Base-by-base conservation (phyloP, 257 asterid genomes). In the Gentiana dahurica region DNA sequence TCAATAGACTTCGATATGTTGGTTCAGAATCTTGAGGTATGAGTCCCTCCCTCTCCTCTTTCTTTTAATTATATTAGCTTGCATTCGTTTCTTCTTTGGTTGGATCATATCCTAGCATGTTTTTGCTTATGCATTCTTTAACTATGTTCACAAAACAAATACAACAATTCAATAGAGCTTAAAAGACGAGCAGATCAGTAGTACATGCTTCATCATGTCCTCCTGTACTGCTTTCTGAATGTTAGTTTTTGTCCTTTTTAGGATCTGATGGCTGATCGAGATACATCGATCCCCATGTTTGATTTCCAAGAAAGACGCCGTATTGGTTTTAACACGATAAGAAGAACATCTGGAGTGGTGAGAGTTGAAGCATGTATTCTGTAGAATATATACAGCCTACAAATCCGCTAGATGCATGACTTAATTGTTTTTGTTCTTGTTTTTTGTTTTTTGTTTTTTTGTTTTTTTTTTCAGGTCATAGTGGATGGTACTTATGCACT, bases 401-500 rank as follows among this genome's bases (percentile, higher is more conserved):
- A 24, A 24, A 24, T 24, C 24, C 24, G 51, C 67, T 56, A 65
- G 61, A 60, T n/a, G 61, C 49, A 49, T 44, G 62, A 65, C 58
- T 65, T 36, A 39, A 63, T 34, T 68, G 69, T 60, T 60, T 52
- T 5, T 57, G 53, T 37, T 13, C 2, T 38, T 43, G 60, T 43
- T 51, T 68, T 24, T 24, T 24, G 24, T 24, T 24, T 24, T 24
- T 24, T 24, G 24, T 24, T 24, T 24, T 24, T 67, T 60, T 60
- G n/a, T n/a, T n/a, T 15, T 15, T 15, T 15, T 15, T 15, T 15
- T 15, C 75, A 92, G 99, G 84, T 85, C 59, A 82, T 88, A 70
- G 95, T 92, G 54, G 99, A 92, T 68, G 99, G 99, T 68, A 84
- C 94, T 61, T 88, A 81, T 80, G 99, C 97, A 43, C 73, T 92